Conservation (phyloP, 2,329 filamentous ascomycete genomes). For the Neofusicoccum ribis region DNA sequence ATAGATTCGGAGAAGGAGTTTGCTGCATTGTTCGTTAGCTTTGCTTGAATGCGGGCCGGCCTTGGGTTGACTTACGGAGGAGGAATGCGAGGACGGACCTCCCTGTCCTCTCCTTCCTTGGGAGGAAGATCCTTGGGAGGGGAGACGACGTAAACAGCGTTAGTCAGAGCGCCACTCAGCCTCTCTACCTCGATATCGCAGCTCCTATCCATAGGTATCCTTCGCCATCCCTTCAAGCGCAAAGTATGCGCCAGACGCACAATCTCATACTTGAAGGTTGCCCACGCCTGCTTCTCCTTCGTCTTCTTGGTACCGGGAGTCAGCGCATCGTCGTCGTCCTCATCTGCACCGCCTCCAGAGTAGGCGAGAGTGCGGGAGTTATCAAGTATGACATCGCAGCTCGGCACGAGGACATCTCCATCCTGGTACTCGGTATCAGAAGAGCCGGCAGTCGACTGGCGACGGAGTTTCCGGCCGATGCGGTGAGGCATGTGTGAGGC, state of each 20-base stretch:
- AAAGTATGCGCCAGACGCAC: slow-evolving; percentile 86
- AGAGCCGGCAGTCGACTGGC: slow-evolving; percentile 57
- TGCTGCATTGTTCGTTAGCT: slow-evolving; percentile 46
- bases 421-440: slow-evolving; percentile 87
- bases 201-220: slow-evolving; percentile 71
- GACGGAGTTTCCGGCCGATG: slow-evolving; percentile 23
- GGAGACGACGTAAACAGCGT: slow-evolving; percentile 91
- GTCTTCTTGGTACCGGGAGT: slow-evolving; percentile 47
- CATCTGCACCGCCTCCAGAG: slow-evolving; percentile 53
- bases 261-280: slow-evolving; percentile 88
- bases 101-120: slow-evolving; percentile 41
- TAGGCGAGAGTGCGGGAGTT: slow-evolving; percentile 88
- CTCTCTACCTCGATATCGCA: slow-evolving; percentile 70
- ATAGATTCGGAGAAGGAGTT: slow-evolving; percentile 87
- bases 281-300: slow-evolving; percentile 77
- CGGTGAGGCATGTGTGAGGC: slow-evolving; percentile 20
- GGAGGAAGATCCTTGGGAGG: slow-evolving; percentile 66
- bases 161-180: slow-evolving; percentile 89
- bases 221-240: slow-evolving; percentile 86
- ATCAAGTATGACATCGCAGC: slow-evolving; percentile 81
- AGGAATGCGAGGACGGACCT: slow-evolving; percentile 45
- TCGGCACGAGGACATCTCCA: slow-evolving; percentile 78
- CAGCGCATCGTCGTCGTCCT: slow-evolving; percentile 43
- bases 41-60: not conserved
- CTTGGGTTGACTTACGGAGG: slow-evolving; percentile 50